Evolutionary conservation across 257 asterid species (phyloP).

Genomic region (Solanum chilense): DNA sequence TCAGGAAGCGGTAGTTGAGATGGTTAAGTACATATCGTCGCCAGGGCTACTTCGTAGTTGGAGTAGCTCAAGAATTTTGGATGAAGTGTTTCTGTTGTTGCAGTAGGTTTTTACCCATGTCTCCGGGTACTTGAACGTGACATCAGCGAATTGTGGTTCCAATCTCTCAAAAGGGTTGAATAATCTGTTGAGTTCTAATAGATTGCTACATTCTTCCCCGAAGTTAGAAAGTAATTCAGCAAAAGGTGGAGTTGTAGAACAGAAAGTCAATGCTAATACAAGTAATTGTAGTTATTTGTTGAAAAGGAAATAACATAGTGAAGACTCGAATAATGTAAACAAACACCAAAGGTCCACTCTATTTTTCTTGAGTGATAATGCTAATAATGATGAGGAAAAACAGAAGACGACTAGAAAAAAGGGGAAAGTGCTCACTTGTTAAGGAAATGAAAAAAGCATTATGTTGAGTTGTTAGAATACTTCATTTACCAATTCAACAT

Average conservation of each 20-base stretch:
- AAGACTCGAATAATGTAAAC: conserved; percentile 12
- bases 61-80: conserved; percentile 36
- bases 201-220: conserved; percentile 32
- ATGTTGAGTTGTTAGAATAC: no score
- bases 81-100: conserved; percentile 20
- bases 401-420: conserved; percentile 47
- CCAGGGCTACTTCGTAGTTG: conserved; percentile 23
- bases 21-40: not conserved
- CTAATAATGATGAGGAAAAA: conserved; percentile 47
- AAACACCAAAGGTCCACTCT: conserved; percentile 28
- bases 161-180: not conserved
- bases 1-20: conserved; percentile 5
- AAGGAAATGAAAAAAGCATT: no score
- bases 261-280: conserved; percentile 16
- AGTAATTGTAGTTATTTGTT: conserved; percentile 12
- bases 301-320: conserved; percentile 42
- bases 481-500: conserved; percentile 16
- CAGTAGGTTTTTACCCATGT: conserved; percentile 36
- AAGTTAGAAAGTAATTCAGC: conserved; percentile 17
- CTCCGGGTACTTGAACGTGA: conserved; percentile 34
- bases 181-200: conserved; percentile 14
- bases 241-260: conserved; percentile 35
- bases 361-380: conserved; percentile 5
- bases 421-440: conserved; percentile 71
- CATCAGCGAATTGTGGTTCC: conserved; percentile 37